Evolutionary conservation across 2,329 filamentous ascomycete genomes (phyloP).

Genomic region (Colletotrichum sp.): DNA sequence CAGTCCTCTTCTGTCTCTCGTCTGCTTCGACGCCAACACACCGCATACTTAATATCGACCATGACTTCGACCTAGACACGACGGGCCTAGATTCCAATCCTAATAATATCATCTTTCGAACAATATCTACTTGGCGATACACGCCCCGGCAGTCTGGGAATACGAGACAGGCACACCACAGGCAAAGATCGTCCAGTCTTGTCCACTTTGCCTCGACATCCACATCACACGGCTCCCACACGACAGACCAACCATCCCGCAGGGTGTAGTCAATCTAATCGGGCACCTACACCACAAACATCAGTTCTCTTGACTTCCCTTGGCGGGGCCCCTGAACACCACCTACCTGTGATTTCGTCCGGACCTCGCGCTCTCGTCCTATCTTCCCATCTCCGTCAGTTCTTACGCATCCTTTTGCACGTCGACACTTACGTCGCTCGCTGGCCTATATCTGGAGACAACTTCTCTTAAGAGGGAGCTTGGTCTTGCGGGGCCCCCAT

Average conservation of each 20-base stretch:
- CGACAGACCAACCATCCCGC: neutral
- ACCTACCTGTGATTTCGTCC: neutral
- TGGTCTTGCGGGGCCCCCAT: neutral
- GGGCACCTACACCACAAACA: neutral
- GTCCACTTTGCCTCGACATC: neutral
- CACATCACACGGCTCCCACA: neutral
- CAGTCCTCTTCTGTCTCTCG: neutral
- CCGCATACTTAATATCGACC: neutral
- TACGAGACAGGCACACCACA: neutral
- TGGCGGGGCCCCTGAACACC: neutral
- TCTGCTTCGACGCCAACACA: neutral
- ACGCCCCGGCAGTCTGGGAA: neutral
- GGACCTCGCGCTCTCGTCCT: neutral
- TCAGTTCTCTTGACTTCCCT: neutral
- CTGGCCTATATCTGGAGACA: neutral
- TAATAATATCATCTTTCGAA: neutral
- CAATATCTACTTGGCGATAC: neutral
- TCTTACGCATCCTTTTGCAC: neutral
- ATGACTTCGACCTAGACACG: neutral
- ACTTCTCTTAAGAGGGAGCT: neutral
- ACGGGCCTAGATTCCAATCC: neutral
- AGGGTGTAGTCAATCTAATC: neutral
- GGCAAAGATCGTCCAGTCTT: neutral
- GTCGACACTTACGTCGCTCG: neutral
- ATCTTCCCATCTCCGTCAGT: neutral